Percentiles rank a stretch among this genome's conserved stretches.
These are phyloP conservation scores for Neurospora sp. DNA, from an alignment of 495 filamentous ascomycete genomes.

Conservation along the genomic window DNA sequence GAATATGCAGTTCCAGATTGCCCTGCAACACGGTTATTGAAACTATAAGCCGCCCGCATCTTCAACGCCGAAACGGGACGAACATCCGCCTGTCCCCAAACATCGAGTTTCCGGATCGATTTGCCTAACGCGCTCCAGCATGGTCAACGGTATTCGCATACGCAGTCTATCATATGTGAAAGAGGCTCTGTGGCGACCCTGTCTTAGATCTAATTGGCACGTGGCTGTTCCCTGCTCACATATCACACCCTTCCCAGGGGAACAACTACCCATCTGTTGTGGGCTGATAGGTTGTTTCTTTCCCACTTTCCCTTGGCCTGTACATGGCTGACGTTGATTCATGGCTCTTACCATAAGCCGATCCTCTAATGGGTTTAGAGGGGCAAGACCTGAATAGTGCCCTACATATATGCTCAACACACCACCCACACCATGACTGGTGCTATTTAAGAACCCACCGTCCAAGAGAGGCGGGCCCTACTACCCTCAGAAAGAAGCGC, in stretches of 20 bases:
- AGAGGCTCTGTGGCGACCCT: background rate
- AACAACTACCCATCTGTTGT: background rate
- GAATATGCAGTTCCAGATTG: background rate
- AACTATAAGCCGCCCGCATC: background rate
- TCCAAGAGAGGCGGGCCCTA: background rate
- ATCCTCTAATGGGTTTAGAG: background rate
- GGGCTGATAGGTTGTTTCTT: background rate
- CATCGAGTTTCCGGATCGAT: background rate
- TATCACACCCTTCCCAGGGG: background rate
- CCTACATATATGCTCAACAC: background rate
- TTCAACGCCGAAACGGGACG: background rate
- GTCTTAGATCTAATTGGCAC: background rate
- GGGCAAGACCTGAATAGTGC: background rate
- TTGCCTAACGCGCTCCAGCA: background rate
- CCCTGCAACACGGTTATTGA: background rate
- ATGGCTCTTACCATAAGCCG: background rate
- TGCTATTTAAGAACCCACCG: background rate
- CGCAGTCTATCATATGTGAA: background rate
- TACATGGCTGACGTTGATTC: background rate
- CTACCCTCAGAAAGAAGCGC: background rate
- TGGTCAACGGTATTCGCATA: background rate
- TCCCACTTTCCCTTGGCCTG: background rate
- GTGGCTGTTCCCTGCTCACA: background rate
- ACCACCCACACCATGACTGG: background rate
- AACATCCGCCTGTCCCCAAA: background rate